Evolutionary conservation across 805 yeast genomes (phyloP).

Genomic region (Candida silvicultrix): DNA sequence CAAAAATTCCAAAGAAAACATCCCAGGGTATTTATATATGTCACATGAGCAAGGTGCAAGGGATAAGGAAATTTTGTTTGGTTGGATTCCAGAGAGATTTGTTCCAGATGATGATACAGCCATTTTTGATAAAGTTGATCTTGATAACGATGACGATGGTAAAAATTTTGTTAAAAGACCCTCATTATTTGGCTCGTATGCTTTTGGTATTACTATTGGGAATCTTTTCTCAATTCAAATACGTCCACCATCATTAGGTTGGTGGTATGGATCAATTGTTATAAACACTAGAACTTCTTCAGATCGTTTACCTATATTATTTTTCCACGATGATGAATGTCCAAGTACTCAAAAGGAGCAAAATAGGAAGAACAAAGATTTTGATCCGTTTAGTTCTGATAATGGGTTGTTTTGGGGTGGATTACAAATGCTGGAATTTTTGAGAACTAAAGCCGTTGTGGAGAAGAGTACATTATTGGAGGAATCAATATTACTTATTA

Average conservation of each 20-base stretch:
- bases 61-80: slow-evolving; percentile 51
- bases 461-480: slow-evolving; percentile 71
- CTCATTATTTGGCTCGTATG: slow-evolving; percentile 43
- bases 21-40: slow-evolving; percentile 70
- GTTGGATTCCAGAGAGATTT: slow-evolving; percentile 62
- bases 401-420: slow-evolving; percentile 88
- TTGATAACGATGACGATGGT: slow-evolving; percentile 11
- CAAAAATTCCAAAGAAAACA: slow-evolving; percentile 62
- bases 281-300: slow-evolving; percentile 56
- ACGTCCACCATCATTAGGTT: slow-evolving; percentile 75
- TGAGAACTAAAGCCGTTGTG: slow-evolving; percentile 50
- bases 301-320: slow-evolving; percentile 72
- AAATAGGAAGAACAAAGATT: slow-evolving; percentile 50
- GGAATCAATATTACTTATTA: slow-evolving; percentile 64
- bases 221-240: slow-evolving; percentile 74
- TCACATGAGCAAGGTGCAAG: slow-evolving; percentile 42
- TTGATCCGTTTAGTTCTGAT: slow-evolving; percentile 64
- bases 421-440: slow-evolving; percentile 53
- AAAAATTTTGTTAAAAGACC: slow-evolving; percentile 44
- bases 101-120: slow-evolving; percentile 39
- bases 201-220: slow-evolving; percentile 57
- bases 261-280: slow-evolving; percentile 89
- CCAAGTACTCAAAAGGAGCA: slow-evolving; percentile 66
- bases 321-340: slow-evolving; percentile 88
- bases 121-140: slow-evolving; percentile 44